Percentiles rank a stretch among this genome's conserved stretches.
Conservation (phyloP, 169 alveolate species). For the Eimeria acervulina region DNA sequence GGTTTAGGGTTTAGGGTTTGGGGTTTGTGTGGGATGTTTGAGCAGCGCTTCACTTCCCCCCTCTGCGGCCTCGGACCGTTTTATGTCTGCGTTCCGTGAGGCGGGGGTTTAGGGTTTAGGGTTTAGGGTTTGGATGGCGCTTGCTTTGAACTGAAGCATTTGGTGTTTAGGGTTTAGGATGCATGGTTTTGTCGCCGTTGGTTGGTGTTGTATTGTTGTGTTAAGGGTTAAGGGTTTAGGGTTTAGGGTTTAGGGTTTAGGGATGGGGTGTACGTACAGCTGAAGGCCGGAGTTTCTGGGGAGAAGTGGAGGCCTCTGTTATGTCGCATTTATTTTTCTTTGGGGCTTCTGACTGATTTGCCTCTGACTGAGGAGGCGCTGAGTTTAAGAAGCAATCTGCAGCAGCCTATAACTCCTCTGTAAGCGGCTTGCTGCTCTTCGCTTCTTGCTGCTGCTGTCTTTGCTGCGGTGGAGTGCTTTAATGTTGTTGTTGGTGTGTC, state of each 20-base stretch:
- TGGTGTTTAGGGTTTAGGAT: neutral
- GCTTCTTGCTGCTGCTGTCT: neutral
- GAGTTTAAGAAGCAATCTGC: too few relatives aligned
- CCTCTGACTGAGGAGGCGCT: neutral
- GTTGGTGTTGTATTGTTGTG: too few relatives aligned
- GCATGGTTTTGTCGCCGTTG: too few relatives aligned
- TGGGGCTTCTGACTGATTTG: neutral
- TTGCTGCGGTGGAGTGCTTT: neutral
- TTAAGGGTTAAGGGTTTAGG: neutral
- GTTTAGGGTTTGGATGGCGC: neutral
- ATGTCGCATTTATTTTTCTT: constrained; percentile 26
- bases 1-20: constrained; percentile 61
- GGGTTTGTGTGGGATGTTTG: constrained; percentile 22
- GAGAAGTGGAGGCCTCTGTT: neutral
- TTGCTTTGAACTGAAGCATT: too few relatives aligned
- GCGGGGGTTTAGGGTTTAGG: neutral
- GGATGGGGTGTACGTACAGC: constrained; percentile 23
- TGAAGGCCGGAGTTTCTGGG: neutral
- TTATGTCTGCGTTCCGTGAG: neutral
- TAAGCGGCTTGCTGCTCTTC: neutral
- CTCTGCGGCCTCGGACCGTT: neutral
- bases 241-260: neutral
- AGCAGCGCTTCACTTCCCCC: neutral
- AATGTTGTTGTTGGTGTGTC: neutral
- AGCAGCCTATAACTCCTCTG: neutral